Evolutionary conservation across 148 eudicot species (phyloP), one percentile per base, ranked within the genome.

Genomic region (Hydrangea macrophylla): DNA sequence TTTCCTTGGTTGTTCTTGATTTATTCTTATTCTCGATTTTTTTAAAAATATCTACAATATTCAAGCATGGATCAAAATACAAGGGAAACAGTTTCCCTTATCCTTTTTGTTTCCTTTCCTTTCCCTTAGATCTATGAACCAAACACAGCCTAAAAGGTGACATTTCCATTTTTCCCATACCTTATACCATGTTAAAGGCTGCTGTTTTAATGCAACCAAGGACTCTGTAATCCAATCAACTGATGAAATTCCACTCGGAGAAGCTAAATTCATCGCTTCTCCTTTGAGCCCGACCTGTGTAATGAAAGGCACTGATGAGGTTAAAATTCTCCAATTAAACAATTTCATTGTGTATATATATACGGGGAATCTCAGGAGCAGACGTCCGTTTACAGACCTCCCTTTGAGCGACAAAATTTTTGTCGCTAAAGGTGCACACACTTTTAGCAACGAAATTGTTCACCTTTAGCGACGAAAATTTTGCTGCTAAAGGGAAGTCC

Each of bases 111-210:
- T n/a, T 13, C 13, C 51, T 7, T 35, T 33, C 27, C 45, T 9
- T 33, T 33, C 6, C 44, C 9, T 1, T 17, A 33, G n/a, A 6
- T 9, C 17, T 66, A 55, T n/a, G 23, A 24, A 35, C 31, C 15
- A 32, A 50, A 32, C 2, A 54, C 7, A 24, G 12, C 11, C 33
- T 0, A 1, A n/a, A n/a, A n/a, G n/a, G 45, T 7, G 7, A 22
- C 0, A 48, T 15, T 23, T 66, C 59, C 48, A 51, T 50, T 60
- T 3, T 30, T 53, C 18, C 9, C 24, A 9, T 86, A 94, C 98
- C 98, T 88, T 94, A 66, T 90, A 85, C 98, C 98, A 94, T 53
- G 87, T 84, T 28, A 94, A 81, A 24, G 98, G 92, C 67, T 72
- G 86, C 40, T 76, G 85, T 65, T 68, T 79, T 54, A 74, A 73